These are phyloP conservation scores for Aspergillus olivimuriae DNA, from an alignment of 495 filamentous ascomycete genomes.

Conservation along the genomic window DNA sequence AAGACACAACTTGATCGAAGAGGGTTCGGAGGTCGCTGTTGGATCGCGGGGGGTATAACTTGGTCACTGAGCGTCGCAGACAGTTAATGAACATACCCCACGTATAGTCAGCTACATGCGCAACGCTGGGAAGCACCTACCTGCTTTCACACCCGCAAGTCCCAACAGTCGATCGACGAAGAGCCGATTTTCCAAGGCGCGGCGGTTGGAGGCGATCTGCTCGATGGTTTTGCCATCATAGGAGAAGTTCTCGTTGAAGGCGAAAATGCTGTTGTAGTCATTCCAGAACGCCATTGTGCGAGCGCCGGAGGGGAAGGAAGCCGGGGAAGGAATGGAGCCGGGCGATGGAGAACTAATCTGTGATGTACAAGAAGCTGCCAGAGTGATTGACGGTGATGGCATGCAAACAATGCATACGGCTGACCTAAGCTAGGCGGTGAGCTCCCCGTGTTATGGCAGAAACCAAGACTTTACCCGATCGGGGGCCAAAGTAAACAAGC, in stretches of 20 bases:
- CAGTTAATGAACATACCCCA: no score
- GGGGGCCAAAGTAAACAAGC: constrained; percentile 41
- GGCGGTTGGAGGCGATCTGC: constrained; percentile 56
- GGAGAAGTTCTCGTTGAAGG: constrained; percentile 52
- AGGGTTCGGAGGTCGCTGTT: constrained; percentile 58
- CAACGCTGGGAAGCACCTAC: constrained; percentile 33
- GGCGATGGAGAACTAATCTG: no score
- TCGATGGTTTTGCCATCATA: constrained; percentile 53
- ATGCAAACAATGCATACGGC: constrained; percentile 5
- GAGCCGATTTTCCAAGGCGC: constrained; percentile 55
- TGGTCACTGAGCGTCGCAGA: constrained; percentile 35
- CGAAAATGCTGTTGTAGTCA: constrained; percentile 60
- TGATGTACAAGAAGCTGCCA: no score
- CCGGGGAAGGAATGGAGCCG: no score
- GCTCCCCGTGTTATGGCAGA: constrained; percentile 30
- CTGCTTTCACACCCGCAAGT: constrained; percentile 60
- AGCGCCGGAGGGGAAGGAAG: neutral
- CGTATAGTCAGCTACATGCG: no score
- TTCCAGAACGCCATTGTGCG: constrained; percentile 39
- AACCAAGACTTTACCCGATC: constrained; percentile 31
- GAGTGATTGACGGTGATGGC: no score
- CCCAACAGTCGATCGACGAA: constrained; percentile 71
- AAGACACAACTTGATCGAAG: constrained; percentile 55
- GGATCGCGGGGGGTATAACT: constrained; percentile 63
- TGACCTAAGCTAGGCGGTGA: constrained; percentile 19